Conservation (phyloP, 2,329 filamentous ascomycete species). For the Penicillium oxalicum region DNA sequence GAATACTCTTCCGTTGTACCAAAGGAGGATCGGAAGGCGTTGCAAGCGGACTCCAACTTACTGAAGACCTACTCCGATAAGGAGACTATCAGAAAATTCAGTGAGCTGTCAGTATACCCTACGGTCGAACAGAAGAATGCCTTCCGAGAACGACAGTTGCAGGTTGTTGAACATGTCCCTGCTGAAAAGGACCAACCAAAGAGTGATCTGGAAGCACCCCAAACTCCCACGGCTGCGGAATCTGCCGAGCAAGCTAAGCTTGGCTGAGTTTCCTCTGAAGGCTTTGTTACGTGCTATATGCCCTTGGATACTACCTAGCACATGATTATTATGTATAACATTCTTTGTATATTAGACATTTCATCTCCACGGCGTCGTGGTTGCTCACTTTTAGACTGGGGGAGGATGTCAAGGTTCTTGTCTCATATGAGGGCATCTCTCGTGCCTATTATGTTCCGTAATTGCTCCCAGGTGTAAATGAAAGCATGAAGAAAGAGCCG, state of each 20-base stretch:
- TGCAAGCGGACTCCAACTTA: constrained; percentile 22
- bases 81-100: constrained; percentile 14
- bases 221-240: not conserved
- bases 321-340: constrained; percentile 10
- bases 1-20: constrained; percentile 18
- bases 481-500: too few relatives aligned
- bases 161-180: constrained; percentile 1
- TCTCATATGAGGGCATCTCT: too few relatives aligned
- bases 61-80: constrained; percentile 28
- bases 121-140: constrained; percentile 20
- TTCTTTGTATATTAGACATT: constrained; percentile 13
- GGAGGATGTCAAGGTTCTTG: constrained; percentile 2
- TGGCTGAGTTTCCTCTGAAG: too few relatives aligned
- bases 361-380: constrained; percentile 13
- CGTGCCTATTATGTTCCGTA: too few relatives aligned
- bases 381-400: constrained; percentile 9
- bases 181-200: not conserved
- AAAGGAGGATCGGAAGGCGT: constrained; percentile 19
- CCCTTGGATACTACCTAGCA: too few relatives aligned
- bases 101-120: constrained; percentile 13
- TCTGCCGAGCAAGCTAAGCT: not conserved
- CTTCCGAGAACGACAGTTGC: constrained; percentile 11
- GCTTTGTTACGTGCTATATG: too few relatives aligned
- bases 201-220: not conserved
- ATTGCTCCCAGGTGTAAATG: too few relatives aligned